phyloP scores from a whole-genome alignment of 495 filamentous ascomycete genomes.

The Arthonia radiata region DNA sequence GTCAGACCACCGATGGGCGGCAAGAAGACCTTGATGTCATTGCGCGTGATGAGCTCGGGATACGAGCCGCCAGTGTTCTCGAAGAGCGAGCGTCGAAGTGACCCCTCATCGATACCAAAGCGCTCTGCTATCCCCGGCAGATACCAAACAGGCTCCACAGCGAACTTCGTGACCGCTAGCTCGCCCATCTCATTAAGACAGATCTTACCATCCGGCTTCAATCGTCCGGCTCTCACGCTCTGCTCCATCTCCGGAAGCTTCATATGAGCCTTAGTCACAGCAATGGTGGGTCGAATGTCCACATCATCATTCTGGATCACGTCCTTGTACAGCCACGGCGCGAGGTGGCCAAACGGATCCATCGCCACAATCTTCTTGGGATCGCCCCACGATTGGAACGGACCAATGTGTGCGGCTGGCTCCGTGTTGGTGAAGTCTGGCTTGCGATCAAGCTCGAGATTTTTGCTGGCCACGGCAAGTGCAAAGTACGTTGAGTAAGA shows the following conservation, averaged over 20 bases:
- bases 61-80: slow-evolving; percentile 50
- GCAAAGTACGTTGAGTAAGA: slow-evolving; percentile 97
- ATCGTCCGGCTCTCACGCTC: slow-evolving; percentile 49
- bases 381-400: slow-evolving; percentile 73
- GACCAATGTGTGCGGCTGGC: slow-evolving; percentile 67
- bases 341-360: slow-evolving; percentile 81
- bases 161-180: slow-evolving; percentile 86
- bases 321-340: slow-evolving; percentile 55
- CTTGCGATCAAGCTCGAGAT: slow-evolving; percentile 61
- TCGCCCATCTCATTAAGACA: slow-evolving; percentile 66
- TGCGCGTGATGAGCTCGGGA: slow-evolving; percentile 53
- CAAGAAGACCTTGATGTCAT: slow-evolving; percentile 85
- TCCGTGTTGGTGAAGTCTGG: slow-evolving; percentile 90
- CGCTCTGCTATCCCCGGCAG: slow-evolving; percentile 1
- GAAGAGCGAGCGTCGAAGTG: slow-evolving; percentile 64
- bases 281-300: slow-evolving; percentile 85
- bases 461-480: slow-evolving; percentile 71
- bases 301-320: slow-evolving; percentile 42
- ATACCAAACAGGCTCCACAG: slow-evolving; percentile 51
- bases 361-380: slow-evolving; percentile 91
- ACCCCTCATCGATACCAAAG: slow-evolving; percentile 84
- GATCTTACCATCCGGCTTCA: slow-evolving; percentile 75
- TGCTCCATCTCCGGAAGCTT: slow-evolving; percentile 82
- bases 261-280: slow-evolving; percentile 91
- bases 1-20: slow-evolving; percentile 91